phyloP scores from a whole-genome alignment of 2,329 filamentous ascomycete genomes.

The Neocatenulostroma microsporum region DNA sequence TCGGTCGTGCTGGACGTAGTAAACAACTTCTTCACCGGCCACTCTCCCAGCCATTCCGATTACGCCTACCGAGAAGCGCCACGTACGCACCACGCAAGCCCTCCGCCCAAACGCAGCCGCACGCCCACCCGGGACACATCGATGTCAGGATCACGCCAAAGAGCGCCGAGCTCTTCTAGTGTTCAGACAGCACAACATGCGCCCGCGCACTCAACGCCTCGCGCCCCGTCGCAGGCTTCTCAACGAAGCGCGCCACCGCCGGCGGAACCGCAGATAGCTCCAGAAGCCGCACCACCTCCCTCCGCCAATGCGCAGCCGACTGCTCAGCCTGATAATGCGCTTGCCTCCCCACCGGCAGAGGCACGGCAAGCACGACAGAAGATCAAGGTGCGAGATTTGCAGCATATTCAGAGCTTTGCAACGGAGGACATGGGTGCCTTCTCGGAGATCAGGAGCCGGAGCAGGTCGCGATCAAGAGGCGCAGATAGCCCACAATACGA shows the following conservation, averaged over 20 bases:
- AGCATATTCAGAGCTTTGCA: constrained; percentile 84
- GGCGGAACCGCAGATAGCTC: constrained; percentile 18
- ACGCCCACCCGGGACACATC: constrained; percentile 20
- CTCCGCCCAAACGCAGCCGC: constrained; percentile 19
- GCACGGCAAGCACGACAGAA: constrained; percentile 38
- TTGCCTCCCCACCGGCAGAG: constrained; percentile 24
- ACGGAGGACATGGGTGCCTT: constrained; percentile 61
- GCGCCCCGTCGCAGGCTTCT: constrained; percentile 12
- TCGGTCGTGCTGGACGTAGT: constrained; percentile 62
- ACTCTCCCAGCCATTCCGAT: constrained; percentile 19
- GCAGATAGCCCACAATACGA: constrained; percentile 64
- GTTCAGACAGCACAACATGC: constrained; percentile 11
- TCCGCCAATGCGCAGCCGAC: constrained; percentile 18
- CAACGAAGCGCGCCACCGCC: constrained; percentile 9
- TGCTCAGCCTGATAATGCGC: constrained; percentile 21
- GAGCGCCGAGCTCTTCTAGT: constrained; percentile 25
- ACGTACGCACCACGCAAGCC: constrained; percentile 15
- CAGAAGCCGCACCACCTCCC: constrained; percentile 19
- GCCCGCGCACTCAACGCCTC: constrained; percentile 8
- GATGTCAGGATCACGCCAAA: constrained; percentile 25
- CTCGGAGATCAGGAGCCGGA: constrained; percentile 38
- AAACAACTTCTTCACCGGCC: constrained; percentile 52
- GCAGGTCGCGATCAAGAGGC: constrained; percentile 36
- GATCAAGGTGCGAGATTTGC: constrained; percentile 79
- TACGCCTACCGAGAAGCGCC: constrained; percentile 22